These are phyloP conservation scores for Penicillium verhagenii DNA, from an alignment of 495 filamentous ascomycete species.

Conservation along the genomic window DNA sequence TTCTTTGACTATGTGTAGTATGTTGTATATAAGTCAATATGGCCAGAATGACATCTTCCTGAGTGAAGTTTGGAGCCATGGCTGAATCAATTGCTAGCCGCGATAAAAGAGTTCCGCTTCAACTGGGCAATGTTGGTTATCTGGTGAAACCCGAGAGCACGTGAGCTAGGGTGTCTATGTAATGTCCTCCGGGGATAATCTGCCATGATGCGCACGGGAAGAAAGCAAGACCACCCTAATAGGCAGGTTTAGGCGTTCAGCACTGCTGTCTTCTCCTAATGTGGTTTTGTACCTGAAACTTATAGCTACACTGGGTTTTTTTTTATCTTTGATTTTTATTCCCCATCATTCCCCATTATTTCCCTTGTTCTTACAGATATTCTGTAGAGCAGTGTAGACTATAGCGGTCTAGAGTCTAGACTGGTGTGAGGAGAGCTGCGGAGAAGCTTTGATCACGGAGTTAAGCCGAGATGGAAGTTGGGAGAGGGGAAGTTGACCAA, in stretches of 20 bases:
- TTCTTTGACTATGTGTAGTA: too few species aligned
- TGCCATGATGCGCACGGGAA: background rate
- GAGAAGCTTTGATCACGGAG: constrained; percentile 11
- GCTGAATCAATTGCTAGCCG: too few species aligned
- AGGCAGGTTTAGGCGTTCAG: background rate
- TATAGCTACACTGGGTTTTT: too few species aligned
- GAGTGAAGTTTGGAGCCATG: too few species aligned
- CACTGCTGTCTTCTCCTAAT: too few species aligned
- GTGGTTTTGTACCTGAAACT: too few species aligned
- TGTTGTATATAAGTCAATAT: too few species aligned
- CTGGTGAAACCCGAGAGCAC: background rate
- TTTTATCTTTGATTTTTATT: too few species aligned
- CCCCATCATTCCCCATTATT: too few species aligned
- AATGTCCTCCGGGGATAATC: constrained; percentile 1
- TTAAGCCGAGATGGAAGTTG: constrained; percentile 14
- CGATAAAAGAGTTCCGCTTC: constrained; percentile 43
- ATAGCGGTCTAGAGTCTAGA: too few species aligned
- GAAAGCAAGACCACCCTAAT: background rate
- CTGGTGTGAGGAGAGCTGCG: constrained; percentile 1
- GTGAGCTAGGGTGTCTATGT: background rate
- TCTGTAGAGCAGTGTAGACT: too few species aligned
- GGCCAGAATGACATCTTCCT: constrained; percentile 65
- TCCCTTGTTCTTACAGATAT: too few species aligned
- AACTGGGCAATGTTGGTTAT: constrained; percentile 54
- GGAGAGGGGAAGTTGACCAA: background rate